Evolutionary conservation across 2,329 filamentous ascomycete species (phyloP).

Genomic region (Aspergillus clavatus): DNA sequence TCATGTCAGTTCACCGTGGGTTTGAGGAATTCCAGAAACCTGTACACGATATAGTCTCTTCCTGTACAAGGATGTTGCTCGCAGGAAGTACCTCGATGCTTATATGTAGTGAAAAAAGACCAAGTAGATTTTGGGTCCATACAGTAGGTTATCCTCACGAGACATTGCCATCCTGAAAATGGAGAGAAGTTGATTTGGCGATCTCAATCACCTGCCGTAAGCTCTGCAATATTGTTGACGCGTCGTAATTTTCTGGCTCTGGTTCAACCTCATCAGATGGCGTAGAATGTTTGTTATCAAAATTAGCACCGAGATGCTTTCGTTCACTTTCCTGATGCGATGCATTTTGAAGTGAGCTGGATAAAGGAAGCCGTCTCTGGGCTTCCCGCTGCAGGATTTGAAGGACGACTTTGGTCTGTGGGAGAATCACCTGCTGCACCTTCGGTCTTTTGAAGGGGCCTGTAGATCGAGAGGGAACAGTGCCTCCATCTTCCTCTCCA

Average conservation of each 20-base stretch:
- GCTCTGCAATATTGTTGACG: not conserved
- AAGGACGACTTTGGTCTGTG: conserved; percentile 10
- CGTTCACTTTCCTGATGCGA: not conserved
- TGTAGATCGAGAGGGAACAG: not conserved
- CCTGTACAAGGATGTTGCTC: too few relatives aligned
- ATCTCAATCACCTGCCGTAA: not conserved
- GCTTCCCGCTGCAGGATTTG: conserved; percentile 8
- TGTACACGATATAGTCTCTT: too few relatives aligned
- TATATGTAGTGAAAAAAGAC: too few relatives aligned
- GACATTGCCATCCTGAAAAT: not conserved
- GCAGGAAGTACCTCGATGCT: too few relatives aligned
- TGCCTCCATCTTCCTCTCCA: not conserved
- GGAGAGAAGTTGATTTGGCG: not conserved
- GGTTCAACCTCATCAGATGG: not conserved
- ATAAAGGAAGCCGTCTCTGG: not conserved
- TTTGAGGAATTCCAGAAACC: too few relatives aligned
- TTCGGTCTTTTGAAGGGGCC: conserved; percentile 6
- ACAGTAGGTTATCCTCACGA: too few relatives aligned
- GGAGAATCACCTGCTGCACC: conserved; percentile 11
- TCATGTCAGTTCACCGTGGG: too few relatives aligned
- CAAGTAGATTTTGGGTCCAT: too few relatives aligned
- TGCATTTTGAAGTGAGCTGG: not conserved
- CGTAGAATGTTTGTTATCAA: not conserved
- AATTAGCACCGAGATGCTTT: not conserved
- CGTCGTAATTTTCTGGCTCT: not conserved